Conservation (phyloP, 768 basidiomycete genomes). For the Psilocybe cubensis region DNA sequence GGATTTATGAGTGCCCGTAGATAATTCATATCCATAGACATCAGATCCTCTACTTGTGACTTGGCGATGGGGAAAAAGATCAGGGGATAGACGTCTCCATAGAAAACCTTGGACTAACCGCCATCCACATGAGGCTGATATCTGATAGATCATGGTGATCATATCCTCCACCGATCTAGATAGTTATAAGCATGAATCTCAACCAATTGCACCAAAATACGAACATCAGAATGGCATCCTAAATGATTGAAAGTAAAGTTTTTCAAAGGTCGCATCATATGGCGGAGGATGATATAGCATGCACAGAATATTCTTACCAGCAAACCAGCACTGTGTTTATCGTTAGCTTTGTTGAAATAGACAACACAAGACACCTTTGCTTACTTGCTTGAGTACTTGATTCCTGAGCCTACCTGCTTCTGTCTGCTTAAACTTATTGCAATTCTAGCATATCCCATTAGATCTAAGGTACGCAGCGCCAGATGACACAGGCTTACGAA, state of each 20-base stretch:
- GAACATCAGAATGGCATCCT: conserved; percentile 48
- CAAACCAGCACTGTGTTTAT: conserved; percentile 65
- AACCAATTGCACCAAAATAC: conserved; percentile 12
- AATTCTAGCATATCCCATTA: conserved; percentile 42
- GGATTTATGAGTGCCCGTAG: conserved; percentile 53
- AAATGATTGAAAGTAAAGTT: neutral
- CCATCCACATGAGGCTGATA: conserved; percentile 67
- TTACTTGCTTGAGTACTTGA: conserved; percentile 67
- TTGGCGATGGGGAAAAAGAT: conserved; percentile 23
- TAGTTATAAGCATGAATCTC: neutral
- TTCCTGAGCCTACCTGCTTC: conserved; percentile 51
- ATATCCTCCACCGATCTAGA: conserved; percentile 73
- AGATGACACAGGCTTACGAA: conserved; percentile 53
- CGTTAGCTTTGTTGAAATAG: neutral
- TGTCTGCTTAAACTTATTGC: conserved; percentile 67
- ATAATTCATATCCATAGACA: conserved; percentile 62
- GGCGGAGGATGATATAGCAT: neutral
- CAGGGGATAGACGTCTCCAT: neutral
- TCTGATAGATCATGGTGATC: conserved; percentile 70
- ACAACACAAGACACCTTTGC: conserved; percentile 1
- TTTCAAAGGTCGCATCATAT: too few species aligned
- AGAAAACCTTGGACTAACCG: conserved; percentile 38
- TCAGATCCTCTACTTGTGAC: conserved; percentile 59
- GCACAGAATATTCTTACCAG: conserved; percentile 42
- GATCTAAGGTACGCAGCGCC: neutral